A percentile compares a stretch with the other conserved stretches of the same genome.
These are phyloP conservation scores for Podaxis sp. DNA, from an alignment of 768 basidiomycete species.

Conservation along the genomic window DNA sequence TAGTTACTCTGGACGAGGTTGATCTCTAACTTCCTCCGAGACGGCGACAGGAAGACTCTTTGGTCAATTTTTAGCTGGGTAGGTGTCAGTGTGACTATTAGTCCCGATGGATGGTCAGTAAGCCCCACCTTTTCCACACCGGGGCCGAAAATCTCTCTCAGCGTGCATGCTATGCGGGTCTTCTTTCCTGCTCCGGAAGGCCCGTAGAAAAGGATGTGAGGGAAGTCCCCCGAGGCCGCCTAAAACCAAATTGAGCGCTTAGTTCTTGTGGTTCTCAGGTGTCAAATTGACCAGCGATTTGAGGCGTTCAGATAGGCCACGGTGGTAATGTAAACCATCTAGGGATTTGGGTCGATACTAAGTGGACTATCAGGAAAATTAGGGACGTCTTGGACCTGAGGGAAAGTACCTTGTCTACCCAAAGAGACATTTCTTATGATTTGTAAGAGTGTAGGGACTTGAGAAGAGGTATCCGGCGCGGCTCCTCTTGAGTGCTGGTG, in stretches of 20 bases:
- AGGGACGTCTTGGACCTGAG: background rate
- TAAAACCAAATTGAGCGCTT: constrained; percentile 26
- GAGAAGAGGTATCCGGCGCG: background rate
- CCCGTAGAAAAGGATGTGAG: constrained; percentile 96
- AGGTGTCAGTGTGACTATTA: constrained; percentile 5
- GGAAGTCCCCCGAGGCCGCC: constrained; percentile 92
- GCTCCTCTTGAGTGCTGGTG: background rate
- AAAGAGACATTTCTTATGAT: constrained; percentile 53
- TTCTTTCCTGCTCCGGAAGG: constrained; percentile 98
- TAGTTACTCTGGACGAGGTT: constrained; percentile 98
- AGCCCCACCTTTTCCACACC: constrained; percentile 85
- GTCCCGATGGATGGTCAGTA: background rate
- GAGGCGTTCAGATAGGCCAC: constrained; percentile 74
- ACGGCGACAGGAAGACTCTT: constrained; percentile 91
- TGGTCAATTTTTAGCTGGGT: constrained; percentile 95
- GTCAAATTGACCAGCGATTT: constrained; percentile 59
- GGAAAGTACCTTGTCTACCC: constrained; percentile 59
- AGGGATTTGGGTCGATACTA: constrained; percentile 86
- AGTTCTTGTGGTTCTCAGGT: background rate
- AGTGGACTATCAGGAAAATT: constrained; percentile 6
- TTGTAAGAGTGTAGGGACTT: background rate
- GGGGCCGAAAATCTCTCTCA: constrained; percentile 85
- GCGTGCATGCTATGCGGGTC: constrained; percentile 88
- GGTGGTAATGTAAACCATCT: constrained; percentile 87
- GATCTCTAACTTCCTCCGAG: constrained; percentile 91